Conservation (phyloP, 2,329 filamentous ascomycete species). For the Colletotrichum karsti region DNA sequence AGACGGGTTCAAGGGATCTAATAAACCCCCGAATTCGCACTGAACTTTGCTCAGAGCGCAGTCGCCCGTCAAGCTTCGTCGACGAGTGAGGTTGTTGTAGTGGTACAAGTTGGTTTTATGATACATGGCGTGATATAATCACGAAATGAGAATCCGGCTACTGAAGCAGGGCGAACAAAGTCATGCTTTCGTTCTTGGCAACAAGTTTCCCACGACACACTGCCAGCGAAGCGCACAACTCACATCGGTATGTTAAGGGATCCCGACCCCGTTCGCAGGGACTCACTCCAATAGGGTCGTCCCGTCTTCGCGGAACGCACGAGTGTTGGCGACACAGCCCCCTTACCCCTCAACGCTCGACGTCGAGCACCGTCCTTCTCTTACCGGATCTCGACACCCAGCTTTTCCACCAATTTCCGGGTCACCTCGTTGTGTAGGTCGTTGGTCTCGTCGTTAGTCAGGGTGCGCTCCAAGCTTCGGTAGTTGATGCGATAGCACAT, state of each 20-base stretch:
- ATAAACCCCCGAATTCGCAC: slow-evolving; percentile 9
- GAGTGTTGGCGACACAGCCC: slow-evolving; percentile 23
- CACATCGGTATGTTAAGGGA: not conserved
- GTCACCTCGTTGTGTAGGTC: slow-evolving; percentile 76
- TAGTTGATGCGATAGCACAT: slow-evolving; percentile 95
- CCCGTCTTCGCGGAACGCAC: slow-evolving; percentile 11
- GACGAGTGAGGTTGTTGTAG: not conserved
- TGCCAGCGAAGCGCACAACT: not conserved
- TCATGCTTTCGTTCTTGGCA: slow-evolving; percentile 8
- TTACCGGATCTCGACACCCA: slow-evolving; percentile 80
- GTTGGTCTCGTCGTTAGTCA: slow-evolving; percentile 86
- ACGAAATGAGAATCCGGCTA: not conserved
- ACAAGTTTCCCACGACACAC: slow-evolving; percentile 1
- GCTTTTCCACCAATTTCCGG: slow-evolving; percentile 69
- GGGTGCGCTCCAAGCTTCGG: slow-evolving; percentile 87
- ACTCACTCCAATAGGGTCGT: slow-evolving; percentile 1
- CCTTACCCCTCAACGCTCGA: slow-evolving; percentile 23
- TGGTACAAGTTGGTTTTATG: slow-evolving; percentile 25
- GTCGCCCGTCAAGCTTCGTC: not conserved
- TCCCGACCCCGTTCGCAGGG: not conserved
- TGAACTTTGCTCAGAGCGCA: not conserved
- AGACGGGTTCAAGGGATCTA: slow-evolving; percentile 4
- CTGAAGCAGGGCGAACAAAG: not conserved
- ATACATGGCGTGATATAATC: slow-evolving; percentile 16
- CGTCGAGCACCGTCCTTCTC: not conserved